Conservation (phyloP, 768 basidiomycete species). For the Boletus rubescentipes region DNA sequence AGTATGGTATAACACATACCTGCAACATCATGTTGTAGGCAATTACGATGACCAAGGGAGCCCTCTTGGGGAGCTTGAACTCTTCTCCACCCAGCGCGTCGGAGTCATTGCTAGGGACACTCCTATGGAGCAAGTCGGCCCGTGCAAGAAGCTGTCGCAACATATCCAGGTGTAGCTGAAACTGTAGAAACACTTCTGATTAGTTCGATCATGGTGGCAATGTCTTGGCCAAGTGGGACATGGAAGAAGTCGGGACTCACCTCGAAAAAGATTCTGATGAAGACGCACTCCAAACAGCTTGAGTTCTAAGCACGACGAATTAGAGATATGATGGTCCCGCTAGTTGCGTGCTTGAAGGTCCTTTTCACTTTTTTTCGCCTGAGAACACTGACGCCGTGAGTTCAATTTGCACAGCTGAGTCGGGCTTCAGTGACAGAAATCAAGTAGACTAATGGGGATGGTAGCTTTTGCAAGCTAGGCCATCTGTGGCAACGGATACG, state of each 20-base stretch:
- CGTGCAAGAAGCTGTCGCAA: slow-evolving; percentile 3
- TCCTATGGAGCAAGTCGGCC: not conserved
- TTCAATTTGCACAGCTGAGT: no score
- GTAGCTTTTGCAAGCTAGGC: no score
- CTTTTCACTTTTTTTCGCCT: no score
- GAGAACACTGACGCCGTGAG: no score
- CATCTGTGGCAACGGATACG: no score
- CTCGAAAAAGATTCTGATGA: not conserved
- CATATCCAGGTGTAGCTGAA: not conserved
- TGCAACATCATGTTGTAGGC: slow-evolving; percentile 44
- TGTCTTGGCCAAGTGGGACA: not conserved
- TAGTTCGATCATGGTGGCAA: not conserved
- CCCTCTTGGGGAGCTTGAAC: slow-evolving; percentile 46
- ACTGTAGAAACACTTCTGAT: not conserved
- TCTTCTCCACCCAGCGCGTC: slow-evolving; percentile 30
- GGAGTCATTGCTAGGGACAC: slow-evolving; percentile 10
- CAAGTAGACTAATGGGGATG: no score
- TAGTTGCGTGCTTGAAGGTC: no score
- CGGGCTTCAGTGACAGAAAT: no score
- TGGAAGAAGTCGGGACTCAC: not conserved
- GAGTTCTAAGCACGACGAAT: no score
- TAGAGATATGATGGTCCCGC: no score
- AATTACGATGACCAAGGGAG: slow-evolving; percentile 47
- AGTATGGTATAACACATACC: slow-evolving; percentile 28
- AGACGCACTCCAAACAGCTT: not conserved